Base-by-base conservation (phyloP, 2,329 filamentous ascomycete genomes). In the Didymella lethalis region DNA sequence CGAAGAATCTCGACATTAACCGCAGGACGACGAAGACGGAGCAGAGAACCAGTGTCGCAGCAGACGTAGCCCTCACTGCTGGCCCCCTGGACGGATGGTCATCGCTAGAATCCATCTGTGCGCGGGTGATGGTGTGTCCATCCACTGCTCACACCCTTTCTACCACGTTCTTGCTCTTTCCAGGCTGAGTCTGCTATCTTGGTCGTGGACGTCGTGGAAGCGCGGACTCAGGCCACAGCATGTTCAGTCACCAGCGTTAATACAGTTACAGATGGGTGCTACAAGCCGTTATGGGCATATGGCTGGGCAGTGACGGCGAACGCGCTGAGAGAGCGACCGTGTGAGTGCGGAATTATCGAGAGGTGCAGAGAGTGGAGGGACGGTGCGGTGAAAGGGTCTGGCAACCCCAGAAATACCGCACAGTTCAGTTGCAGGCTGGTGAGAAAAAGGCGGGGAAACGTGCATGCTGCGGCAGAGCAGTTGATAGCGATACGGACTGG, bases 11-110 rank as follows among this genome's bases (percentile, higher is more conserved):
- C 60, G 90, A 92, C 41, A 91, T 79, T 65, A 96, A 82, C 54
- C 93, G 88, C 34, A 91, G 84, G 41, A 83, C 82, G 66, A 97
- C 91, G 73, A 96, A 94, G 54, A 90, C 71, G 38, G 89, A 89
- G 50, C 91, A 87, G 51, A 93, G 75, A 23, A 84, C 84, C 62
- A 93, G 84, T 50, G 90, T 91, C 20, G 84, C 80, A 7, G 86
- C 84, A n/a, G 89, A 90, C 63, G 92, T 89, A 66, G 85, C 85
- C 69, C 93, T 86, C 51, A 92, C 89, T 12, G 66, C 66, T 6
- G 75, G 74, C 18, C 70, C 72, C 54, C 76, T 65, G 7, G 69
- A 68, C 8, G 64, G 51, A 32, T 65, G 66, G 61, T 68, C 62
- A 61, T 67, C 57, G 48, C 59, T 36, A 38, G 56, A 48, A 58